These are phyloP conservation scores for Solanum tarapatanum DNA, from an alignment of 257 asterid species.

Conservation along the genomic window DNA sequence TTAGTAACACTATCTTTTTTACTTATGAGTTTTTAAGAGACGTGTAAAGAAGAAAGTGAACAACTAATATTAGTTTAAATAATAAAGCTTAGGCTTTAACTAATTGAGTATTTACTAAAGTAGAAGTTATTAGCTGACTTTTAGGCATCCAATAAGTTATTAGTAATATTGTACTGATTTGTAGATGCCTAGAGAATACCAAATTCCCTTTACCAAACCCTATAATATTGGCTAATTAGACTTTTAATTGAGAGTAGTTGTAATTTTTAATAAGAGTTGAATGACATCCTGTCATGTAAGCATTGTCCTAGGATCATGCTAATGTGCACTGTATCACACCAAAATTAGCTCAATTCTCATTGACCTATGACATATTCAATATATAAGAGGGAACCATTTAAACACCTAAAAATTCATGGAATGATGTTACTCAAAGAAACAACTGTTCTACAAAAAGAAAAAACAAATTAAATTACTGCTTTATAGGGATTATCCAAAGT, in stretches of 20 bases:
- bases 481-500: not conserved
- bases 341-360: not conserved
- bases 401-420: not conserved
- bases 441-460: not conserved
- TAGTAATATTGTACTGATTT: not conserved
- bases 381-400: not conserved
- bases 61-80: too few relatives aligned
- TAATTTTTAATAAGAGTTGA: not conserved
- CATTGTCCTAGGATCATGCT: not conserved
- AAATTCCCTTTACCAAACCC: not conserved
- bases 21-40: too few relatives aligned
- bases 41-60: too few relatives aligned
- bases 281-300: constrained; percentile 1
- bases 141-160: not conserved
- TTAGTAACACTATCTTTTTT: too few relatives aligned
- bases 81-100: not conserved
- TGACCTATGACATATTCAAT: not conserved
- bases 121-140: not conserved
- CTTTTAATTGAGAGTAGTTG: not conserved
- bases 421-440: not conserved
- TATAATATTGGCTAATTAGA: not conserved
- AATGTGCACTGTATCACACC: not conserved
- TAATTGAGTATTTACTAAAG: not conserved
- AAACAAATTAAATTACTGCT: not conserved
- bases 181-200: not conserved